These are phyloP conservation scores for Gracilaria caudata DNA, from an alignment of 23 red algal genomes.

Conservation along the genomic window DNA sequence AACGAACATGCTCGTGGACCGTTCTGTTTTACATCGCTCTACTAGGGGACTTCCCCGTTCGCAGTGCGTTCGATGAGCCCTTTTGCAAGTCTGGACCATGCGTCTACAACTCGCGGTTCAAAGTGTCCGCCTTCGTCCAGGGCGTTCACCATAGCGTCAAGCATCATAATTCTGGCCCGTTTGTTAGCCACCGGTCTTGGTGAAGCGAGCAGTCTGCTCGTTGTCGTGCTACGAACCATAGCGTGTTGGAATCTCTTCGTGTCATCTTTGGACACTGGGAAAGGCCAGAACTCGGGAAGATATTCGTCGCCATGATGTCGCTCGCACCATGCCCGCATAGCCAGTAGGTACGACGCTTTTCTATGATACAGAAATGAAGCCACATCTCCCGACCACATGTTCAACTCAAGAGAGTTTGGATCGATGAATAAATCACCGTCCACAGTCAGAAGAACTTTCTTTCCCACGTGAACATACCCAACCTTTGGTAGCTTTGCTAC, in stretches of 20 bases:
- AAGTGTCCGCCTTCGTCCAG: slow-evolving; percentile 39
- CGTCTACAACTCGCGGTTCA: slow-evolving; percentile 25
- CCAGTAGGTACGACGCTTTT: slow-evolving; percentile 86
- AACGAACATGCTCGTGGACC: background rate
- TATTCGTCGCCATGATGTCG: slow-evolving; percentile 84
- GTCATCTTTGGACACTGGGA: slow-evolving; percentile 79
- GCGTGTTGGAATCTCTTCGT: slow-evolving; percentile 76
- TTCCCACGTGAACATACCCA: slow-evolving; percentile 80
- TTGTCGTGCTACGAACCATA: slow-evolving; percentile 69
- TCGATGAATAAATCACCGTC: slow-evolving; percentile 91
- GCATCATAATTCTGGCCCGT: slow-evolving; percentile 52
- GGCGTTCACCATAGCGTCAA: slow-evolving; percentile 66
- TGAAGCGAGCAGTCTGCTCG: slow-evolving; percentile 24
- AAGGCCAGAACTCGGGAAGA: slow-evolving; percentile 82
- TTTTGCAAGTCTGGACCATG: slow-evolving; percentile 39
- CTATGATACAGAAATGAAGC: slow-evolving; percentile 81
- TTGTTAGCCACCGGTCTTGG: slow-evolving; percentile 43
- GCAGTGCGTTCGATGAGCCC: slow-evolving; percentile 38
- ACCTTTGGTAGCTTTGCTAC: slow-evolving; percentile 84
- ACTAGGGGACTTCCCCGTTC: background rate
- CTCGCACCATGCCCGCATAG: slow-evolving; percentile 88
- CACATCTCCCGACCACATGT: slow-evolving; percentile 85
- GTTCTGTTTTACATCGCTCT: background rate
- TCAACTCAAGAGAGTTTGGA: slow-evolving; percentile 85
- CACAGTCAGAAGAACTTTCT: slow-evolving; percentile 85